Conservation (phyloP, 768 basidiomycete genomes). For the Myochromella boudieri region DNA sequence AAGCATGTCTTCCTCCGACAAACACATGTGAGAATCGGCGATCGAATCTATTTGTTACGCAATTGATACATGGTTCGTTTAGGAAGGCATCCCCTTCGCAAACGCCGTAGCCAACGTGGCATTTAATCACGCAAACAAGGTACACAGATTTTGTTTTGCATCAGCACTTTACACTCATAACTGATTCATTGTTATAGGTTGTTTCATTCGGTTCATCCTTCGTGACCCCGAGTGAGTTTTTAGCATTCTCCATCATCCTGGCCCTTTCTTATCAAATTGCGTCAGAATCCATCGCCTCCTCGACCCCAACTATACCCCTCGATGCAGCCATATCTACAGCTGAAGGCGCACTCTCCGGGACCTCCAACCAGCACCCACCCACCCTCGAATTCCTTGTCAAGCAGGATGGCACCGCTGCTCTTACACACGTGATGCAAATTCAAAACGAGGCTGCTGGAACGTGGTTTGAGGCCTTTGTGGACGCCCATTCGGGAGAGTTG, state of each 20-base stretch:
- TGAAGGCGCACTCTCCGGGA: constrained; percentile 35
- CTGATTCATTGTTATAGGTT: constrained; percentile 22
- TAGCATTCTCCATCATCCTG: constrained; percentile 37
- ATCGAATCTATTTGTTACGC: not conserved
- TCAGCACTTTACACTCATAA: not conserved
- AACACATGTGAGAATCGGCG: constrained; percentile 16
- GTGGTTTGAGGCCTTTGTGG: not conserved
- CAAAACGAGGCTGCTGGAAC: constrained; percentile 18
- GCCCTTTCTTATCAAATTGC: constrained; percentile 45
- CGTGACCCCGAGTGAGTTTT: constrained; percentile 34
- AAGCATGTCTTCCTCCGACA: constrained; percentile 23
- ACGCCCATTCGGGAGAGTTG: not conserved
- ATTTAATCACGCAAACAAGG: constrained; percentile 15
- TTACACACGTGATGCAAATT: constrained; percentile 39
- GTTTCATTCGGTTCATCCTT: constrained; percentile 47
- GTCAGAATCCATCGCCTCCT: constrained; percentile 28
- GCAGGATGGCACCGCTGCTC: constrained; percentile 33
- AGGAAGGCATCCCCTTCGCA: constrained; percentile 19
- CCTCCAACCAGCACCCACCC: constrained; percentile 36
- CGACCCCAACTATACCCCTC: constrained; percentile 34
- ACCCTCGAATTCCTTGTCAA: constrained; percentile 40
- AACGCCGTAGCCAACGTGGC: constrained; percentile 22
- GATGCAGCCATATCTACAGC: constrained; percentile 34
- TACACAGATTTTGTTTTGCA: not conserved
- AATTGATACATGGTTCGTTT: not conserved